Base-by-base conservation (phyloP, 345 rosid genomes). In the Eucalyptus rudis region DNA sequence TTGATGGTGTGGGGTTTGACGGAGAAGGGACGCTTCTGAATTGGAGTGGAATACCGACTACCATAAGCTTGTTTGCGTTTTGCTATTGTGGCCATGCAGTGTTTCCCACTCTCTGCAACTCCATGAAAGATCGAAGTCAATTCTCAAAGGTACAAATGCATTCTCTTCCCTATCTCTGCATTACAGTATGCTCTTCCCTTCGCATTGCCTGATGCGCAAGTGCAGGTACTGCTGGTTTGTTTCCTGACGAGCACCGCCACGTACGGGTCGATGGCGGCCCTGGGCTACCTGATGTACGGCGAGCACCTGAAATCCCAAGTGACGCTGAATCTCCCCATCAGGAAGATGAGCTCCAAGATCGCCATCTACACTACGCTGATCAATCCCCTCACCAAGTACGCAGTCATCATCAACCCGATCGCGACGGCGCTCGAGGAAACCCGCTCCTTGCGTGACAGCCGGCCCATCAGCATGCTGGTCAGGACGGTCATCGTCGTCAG, bases 251-350 rank as follows among this genome's bases (percentile, higher is more conserved):
- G 94, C 90, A 92, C 97, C 31, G 16, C 94, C 87, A 92, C 90
- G 52, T 95, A 96, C 17, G 96, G 93, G 80, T 92, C 95, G 44
- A 93, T 94, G 94, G 95, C 96, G 1, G 86, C 91, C 66, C 89
- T 96, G 33, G 97, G 98, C 49, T 96, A 95, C 92, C 89, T 91
- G 36, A 96, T 95, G 97, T 96, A 90, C 56, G 97, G 98, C 52
- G 91, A 95, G 49, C 86, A 90, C 84, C 44, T 94, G 44, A 92
- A 92, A 44, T 94, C 98, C 79, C 98, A 96, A 91, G 94, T 95
- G 85, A 96, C 98, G 20, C 88, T 96, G 58, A 96, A 94, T 64
- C 97, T 95, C 83, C 98, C 98, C 2, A 44, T 91, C 10, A 88
- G 84, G 47, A 94, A 92, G 86, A 47, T 96, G 9, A 87, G 92